These are phyloP conservation scores for Colletotrichum musicola DNA, from an alignment of 2,329 filamentous ascomycete genomes.

Conservation along the genomic window DNA sequence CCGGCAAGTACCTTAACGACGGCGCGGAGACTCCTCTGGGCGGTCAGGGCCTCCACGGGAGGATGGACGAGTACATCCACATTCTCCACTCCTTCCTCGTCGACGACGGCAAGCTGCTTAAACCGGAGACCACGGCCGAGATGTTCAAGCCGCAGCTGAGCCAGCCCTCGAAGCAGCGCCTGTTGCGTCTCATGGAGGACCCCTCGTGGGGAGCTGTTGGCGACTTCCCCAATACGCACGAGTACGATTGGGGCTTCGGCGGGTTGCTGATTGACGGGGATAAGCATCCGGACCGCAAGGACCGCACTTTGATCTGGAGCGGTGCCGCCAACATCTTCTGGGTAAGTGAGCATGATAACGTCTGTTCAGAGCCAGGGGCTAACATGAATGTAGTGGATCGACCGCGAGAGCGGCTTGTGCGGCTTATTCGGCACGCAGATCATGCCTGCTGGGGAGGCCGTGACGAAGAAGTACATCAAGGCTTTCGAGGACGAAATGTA, in stretches of 20 bases:
- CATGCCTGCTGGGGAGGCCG: constrained; percentile 51
- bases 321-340: constrained; percentile 62
- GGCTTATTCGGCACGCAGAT: constrained; percentile 58
- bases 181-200: constrained; percentile 45
- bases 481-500: constrained; percentile 57
- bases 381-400: constrained; percentile 44
- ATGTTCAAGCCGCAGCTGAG: constrained; percentile 63
- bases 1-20: constrained; percentile 23
- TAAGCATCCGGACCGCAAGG: constrained; percentile 51
- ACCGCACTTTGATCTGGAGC: constrained; percentile 57
- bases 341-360: constrained; percentile 50
- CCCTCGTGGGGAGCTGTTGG: constrained; percentile 45
- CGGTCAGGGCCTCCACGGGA: constrained; percentile 52
- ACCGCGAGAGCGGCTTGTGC: constrained; percentile 53
- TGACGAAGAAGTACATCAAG: constrained; percentile 47
- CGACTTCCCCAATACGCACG: constrained; percentile 47
- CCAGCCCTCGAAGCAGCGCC: constrained; percentile 18
- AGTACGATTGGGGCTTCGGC: constrained; percentile 56
- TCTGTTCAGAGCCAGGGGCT: neutral
- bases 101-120: constrained; percentile 63
- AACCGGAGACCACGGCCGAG: constrained; percentile 52
- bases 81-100: constrained; percentile 60
- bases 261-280: constrained; percentile 56
- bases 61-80: constrained; percentile 56
- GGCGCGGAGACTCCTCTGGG: constrained; percentile 45